Base-by-base conservation (phyloP, 2,329 filamentous ascomycete genomes). In the Claviceps maximensis region DNA sequence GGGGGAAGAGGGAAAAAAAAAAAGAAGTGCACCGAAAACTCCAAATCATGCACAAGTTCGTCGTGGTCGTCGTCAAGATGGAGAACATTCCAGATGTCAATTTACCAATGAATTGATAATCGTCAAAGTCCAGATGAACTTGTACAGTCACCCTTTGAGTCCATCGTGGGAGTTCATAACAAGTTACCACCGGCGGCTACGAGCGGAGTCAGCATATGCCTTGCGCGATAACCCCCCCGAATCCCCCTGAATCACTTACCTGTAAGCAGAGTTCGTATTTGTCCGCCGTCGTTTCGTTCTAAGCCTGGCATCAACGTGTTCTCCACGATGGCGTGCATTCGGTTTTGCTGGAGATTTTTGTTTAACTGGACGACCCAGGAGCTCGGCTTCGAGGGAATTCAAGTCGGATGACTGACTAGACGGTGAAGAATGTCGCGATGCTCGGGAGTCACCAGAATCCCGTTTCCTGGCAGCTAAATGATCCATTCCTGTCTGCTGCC, bases 301-400 rank as follows among this genome's bases (percentile, higher is more conserved):
- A 3, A 47, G 58, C 41, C 23, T 52, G 33, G 12, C 51, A 12
- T 58, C 38, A n/a, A 10, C 56, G 17, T 54, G 54, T 40, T 61
- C 58, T 10, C 57, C 57, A 7, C 58, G 55, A 38, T 56, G 56
- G 7, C 59, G 63, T 42, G 56, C 53, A 21, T 53, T 55, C 5
- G 56, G 53, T 36, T 62, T 62, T 21, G 63, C 61, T 0, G 61
- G 57, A 13, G 61, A 62, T 53, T 62, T 66, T 17, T 61, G 59
- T 54, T 66, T 69, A 6, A 56, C 55, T 13, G 68, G 60, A 12
- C 63, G 60, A 36, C 68, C 68, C 1, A 71, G 57, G 2, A 71
- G 63, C 51, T 70, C 68, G 2, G 68, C 68, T 55, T 71, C 68
- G 10, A 71, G 55, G 7, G 66, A 70, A 53, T 68, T 67, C 44